These are phyloP conservation scores for Chaetomidium leptoderma DNA, from an alignment of 495 filamentous ascomycete genomes.

Conservation along the genomic window DNA sequence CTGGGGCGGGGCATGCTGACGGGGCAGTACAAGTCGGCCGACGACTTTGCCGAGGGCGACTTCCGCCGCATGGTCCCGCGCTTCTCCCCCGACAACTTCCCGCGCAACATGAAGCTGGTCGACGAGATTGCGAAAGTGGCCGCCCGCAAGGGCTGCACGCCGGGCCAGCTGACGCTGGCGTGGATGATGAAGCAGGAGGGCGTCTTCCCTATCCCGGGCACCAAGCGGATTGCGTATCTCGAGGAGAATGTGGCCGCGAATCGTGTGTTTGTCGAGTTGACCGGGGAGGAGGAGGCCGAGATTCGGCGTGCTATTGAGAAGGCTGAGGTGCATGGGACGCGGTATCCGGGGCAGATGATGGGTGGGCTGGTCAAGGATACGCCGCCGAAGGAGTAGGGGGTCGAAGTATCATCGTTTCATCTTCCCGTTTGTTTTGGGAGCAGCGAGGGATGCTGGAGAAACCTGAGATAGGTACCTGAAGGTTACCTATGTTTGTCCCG, in stretches of 20 bases:
- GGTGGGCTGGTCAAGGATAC: constrained; percentile 16
- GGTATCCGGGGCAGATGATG: constrained; percentile 15
- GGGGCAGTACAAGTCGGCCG: constrained; percentile 55
- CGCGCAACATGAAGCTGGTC: constrained; percentile 69
- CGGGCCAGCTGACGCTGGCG: constrained; percentile 68
- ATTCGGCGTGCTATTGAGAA: constrained; percentile 10
- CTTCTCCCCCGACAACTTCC: constrained; percentile 66
- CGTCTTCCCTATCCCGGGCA: constrained; percentile 29
- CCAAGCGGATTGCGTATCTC: constrained; percentile 8
- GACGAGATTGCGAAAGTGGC: constrained; percentile 62
- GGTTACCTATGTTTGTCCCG: no score
- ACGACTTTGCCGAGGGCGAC: constrained; percentile 64
- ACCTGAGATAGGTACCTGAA: no score
- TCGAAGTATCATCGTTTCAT: no score
- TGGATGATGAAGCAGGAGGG: constrained; percentile 64
- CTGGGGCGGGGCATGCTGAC: constrained; percentile 55
- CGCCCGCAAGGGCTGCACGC: constrained; percentile 60
- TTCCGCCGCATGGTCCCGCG: constrained; percentile 47
- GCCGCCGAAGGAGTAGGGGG: constrained; percentile 6
- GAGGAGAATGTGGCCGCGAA: constrained; percentile 19
- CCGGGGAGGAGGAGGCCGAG: constrained; percentile 10
- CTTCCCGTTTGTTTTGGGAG: no score
- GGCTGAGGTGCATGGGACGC: constrained; percentile 13
- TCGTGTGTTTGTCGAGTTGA: constrained; percentile 3
- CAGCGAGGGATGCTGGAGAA: no score